These are phyloP conservation scores for Clitoria ternatea DNA, from an alignment of 306 rosid genomes.

Conservation along the genomic window DNA sequence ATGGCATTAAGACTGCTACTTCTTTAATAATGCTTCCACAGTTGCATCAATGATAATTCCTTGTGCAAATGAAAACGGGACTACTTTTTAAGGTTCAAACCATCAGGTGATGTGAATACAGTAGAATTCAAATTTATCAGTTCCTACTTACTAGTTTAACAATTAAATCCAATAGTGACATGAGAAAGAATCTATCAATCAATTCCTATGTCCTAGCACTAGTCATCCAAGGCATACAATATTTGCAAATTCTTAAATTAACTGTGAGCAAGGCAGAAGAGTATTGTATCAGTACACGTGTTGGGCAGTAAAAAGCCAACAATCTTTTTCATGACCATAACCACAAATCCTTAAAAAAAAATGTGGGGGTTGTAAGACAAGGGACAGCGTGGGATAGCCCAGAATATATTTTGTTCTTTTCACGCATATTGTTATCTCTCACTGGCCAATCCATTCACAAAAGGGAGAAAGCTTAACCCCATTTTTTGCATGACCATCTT, in stretches of 20 bases:
- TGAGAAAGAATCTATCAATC: not conserved
- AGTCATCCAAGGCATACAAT: not conserved
- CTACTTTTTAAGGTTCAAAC: not conserved
- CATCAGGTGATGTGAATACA: not conserved
- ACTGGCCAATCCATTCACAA: too few species aligned
- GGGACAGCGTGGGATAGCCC: too few species aligned
- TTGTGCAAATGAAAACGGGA: not conserved
- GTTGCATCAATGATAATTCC: too few species aligned
- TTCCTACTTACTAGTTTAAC: not conserved
- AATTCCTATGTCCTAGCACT: not conserved
- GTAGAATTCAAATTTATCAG: not conserved
- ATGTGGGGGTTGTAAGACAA: too few species aligned
- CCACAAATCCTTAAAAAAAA: too few species aligned
- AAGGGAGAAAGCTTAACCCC: too few species aligned
- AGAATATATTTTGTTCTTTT: too few species aligned
- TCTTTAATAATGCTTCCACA: not conserved
- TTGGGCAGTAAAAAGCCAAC: not conserved
- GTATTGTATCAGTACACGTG: not conserved
- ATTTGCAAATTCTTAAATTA: not conserved
- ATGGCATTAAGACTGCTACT: not conserved
- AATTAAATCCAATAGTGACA: not conserved
- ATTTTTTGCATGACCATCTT: too few species aligned
- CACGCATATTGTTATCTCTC: too few species aligned
- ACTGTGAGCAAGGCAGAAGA: not conserved
- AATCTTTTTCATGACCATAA: too few species aligned